Percentiles rank a stretch among this genome's conserved stretches.
phyloP scores from a whole-genome alignment of 805 yeast genomes.

The Ogataea dorogensis region DNA sequence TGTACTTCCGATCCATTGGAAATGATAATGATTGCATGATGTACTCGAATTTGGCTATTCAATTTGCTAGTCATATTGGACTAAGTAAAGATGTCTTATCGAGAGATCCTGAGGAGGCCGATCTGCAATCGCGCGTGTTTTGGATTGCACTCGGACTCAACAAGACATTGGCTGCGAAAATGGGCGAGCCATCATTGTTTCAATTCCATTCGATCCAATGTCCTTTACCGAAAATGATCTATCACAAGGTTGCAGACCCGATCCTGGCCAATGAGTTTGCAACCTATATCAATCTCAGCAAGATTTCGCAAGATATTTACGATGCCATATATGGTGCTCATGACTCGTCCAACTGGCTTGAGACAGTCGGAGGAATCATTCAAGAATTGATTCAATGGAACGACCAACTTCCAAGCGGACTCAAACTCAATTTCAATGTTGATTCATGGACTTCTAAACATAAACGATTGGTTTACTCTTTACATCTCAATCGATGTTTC shows the following conservation, averaged over 20 bases:
- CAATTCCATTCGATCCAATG: slow-evolving; percentile 18
- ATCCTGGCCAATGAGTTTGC: slow-evolving; percentile 17
- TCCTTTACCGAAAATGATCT: slow-evolving; percentile 19
- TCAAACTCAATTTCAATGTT: slow-evolving; percentile 14
- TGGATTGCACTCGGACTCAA: slow-evolving; percentile 30
- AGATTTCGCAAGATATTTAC: slow-evolving; percentile 26
- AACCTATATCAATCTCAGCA: slow-evolving; percentile 23
- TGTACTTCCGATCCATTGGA: slow-evolving; percentile 26
- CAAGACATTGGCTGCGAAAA: slow-evolving; percentile 27
- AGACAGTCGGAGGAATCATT: slow-evolving; percentile 20
- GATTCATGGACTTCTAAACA: slow-evolving; percentile 12
- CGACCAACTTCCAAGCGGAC: slow-evolving; percentile 19
- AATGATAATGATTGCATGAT: slow-evolving; percentile 27
- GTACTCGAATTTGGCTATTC: slow-evolving; percentile 28
- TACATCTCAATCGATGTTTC: slow-evolving; percentile 29
- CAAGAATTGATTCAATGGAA: slow-evolving; percentile 28
- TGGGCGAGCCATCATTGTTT: slow-evolving; percentile 26
- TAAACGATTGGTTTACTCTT: slow-evolving; percentile 24
- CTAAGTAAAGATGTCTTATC: slow-evolving; percentile 13
- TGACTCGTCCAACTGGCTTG: slow-evolving; percentile 15
- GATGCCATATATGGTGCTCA: slow-evolving; percentile 21
- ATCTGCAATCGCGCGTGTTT: slow-evolving; percentile 25
- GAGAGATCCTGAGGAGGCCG: slow-evolving; percentile 12
- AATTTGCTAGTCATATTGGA: slow-evolving; percentile 24
- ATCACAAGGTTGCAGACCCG: slow-evolving; percentile 7